Evolutionary conservation across 805 yeast genomes (phyloP), one percentile per base, ranked within the genome.

Genomic region (Ogataea populi-albae): DNA sequence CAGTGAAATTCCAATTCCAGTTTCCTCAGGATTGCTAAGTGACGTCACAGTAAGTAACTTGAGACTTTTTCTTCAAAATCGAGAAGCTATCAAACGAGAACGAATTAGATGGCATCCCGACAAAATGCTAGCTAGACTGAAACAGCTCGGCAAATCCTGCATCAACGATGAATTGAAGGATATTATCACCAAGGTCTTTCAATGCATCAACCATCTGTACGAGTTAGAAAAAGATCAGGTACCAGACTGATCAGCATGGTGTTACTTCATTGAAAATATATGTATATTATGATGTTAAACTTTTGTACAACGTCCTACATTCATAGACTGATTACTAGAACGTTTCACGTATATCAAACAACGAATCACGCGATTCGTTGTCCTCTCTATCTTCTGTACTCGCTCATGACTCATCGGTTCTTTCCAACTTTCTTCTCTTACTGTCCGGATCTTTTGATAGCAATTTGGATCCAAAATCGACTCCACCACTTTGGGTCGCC

Each of bases 21-120:
- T 47, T 2, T 9, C 12, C 3, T 36, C 50, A 1, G 39, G 45
- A 3, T 4, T 11, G 2, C 20, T 37, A 3, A 30, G 42, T 2
- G 52, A 54, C 8, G 28, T 58, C 3, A 37, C 27, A 17, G 18
- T 26, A 3, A 34, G 34, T 1, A 35, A 34, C 5, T 35, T 59
- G 10, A 11, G 15, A 4, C 16, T 10, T 1, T 59, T 59, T 30
- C 20, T 59, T 4, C 25, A 26, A 6, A 22, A 40, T 2, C 31
- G 32, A 23, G 37, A 46, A 5, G 42, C 58, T 7, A 40, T 65
- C 17, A 75, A 70, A 39, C 46, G 40, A 19, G 87, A 81, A 46
- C 54, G 87, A 36, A 54, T 80, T 5, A 57, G 74, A 42, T 81
- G 87, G 87, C 88, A 81, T 52, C 88, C 88, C 1, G 88, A 81